phyloP scores from a whole-genome alignment of 2,329 filamentous ascomycete species.

The Aspergillus sergii region DNA sequence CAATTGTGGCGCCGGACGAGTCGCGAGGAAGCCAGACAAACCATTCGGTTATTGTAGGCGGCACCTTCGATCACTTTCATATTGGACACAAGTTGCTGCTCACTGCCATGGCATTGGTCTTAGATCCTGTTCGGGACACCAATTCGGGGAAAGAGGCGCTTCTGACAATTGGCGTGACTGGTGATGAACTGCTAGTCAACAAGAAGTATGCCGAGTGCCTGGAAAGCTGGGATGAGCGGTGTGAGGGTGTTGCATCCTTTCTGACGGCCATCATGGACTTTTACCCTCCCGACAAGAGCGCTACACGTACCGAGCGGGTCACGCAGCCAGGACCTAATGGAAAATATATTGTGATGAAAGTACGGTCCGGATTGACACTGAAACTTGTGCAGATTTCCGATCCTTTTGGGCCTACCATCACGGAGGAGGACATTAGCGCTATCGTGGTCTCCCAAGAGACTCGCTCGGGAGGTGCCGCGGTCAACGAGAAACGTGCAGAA shows the following conservation, averaged over 20 bases:
- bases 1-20: conserved; percentile 27
- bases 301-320: conserved; percentile 34
- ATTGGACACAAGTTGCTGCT: conserved; percentile 94
- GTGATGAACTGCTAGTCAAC: conserved; percentile 79
- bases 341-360: conserved; percentile 44
- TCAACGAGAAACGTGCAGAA: conserved; percentile 79
- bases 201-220: conserved; percentile 85
- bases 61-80: conserved; percentile 96
- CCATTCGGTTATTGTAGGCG: conserved; percentile 75
- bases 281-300: conserved; percentile 50
- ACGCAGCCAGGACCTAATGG: conserved; percentile 42
- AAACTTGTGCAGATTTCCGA: conserved; percentile 86
- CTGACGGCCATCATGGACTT: conserved; percentile 64
- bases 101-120: conserved; percentile 77
- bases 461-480: conserved; percentile 75
- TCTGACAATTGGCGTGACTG: conserved; percentile 84
- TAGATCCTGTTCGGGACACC: conserved; percentile 52
- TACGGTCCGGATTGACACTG: conserved; percentile 67
- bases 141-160: conserved; percentile 49
- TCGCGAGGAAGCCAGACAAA: conserved; percentile 40
- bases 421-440: conserved; percentile 74
- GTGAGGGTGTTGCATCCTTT: conserved; percentile 70
- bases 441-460: conserved; percentile 90
- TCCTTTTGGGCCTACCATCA: conserved; percentile 86
- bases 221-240: conserved; percentile 77